Percentiles rank a stretch among this genome's conserved stretches.
Conservation (phyloP, 371 early-diverging fungal genomes). For the Mucor mucedo region DNA sequence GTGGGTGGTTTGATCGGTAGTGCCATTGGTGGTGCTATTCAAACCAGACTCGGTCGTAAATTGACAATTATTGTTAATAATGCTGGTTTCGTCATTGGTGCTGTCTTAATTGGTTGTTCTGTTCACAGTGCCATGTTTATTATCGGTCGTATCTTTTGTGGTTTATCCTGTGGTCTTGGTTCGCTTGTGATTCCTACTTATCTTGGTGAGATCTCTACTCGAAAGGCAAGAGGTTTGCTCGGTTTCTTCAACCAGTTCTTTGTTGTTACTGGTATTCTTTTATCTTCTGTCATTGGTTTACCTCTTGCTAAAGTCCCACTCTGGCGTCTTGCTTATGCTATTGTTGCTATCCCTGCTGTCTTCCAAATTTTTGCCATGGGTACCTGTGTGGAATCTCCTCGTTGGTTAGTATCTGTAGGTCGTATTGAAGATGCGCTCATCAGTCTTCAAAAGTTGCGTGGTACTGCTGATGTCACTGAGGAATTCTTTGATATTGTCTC, state of each 20-base stretch:
- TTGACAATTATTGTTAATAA: conserved; percentile 66
- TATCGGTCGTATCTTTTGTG: conserved; percentile 80
- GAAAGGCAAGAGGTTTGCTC: conserved; percentile 68
- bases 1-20: conserved; percentile 79
- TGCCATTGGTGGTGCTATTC: conserved; percentile 60
- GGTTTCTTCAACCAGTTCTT: conserved; percentile 77
- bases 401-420: conserved; percentile 67
- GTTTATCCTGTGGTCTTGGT: conserved; percentile 83
- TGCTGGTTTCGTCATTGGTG: conserved; percentile 65
- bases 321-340: conserved; percentile 70
- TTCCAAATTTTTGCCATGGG: conserved; percentile 70
- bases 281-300: conserved; percentile 69
- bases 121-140: conserved; percentile 67
- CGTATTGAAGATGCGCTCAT: conserved; percentile 60
- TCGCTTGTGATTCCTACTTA: conserved; percentile 83
- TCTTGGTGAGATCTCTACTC: conserved; percentile 81
- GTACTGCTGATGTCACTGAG: conserved; percentile 14
- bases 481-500: conserved; percentile 30
- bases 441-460: conserved; percentile 61
- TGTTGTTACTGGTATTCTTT: conserved; percentile 75
- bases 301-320: conserved; percentile 64
- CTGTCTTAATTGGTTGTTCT: conserved; percentile 64
- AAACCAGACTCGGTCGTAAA: conserved; percentile 68
- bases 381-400: conserved; percentile 81
- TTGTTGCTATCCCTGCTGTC: conserved; percentile 71